phyloP scores from a whole-genome alignment of 1,139 yeast genomes.

The Tardiomyces blankii region DNA sequence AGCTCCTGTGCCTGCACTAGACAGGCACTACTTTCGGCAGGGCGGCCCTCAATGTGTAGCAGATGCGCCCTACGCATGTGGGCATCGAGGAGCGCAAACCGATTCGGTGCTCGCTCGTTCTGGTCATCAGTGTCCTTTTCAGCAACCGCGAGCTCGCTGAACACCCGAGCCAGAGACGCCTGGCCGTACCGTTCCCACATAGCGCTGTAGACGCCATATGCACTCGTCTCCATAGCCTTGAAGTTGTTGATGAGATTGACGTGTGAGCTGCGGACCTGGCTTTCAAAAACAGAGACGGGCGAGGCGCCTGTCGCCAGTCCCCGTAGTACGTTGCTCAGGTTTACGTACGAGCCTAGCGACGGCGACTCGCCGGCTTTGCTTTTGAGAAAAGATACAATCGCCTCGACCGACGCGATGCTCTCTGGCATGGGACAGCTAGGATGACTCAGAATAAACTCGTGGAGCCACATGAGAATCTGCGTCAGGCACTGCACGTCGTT shows the following conservation, averaged over 20 bases:
- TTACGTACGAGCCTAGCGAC: slow-evolving; percentile 44
- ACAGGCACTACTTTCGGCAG: not conserved
- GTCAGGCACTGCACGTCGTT: slow-evolving; percentile 66
- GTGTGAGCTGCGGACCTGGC: slow-evolving; percentile 42
- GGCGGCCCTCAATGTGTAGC: not conserved
- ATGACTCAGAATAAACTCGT: slow-evolving; percentile 54
- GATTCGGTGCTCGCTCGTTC: not conserved
- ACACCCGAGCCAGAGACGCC: slow-evolving; percentile 10
- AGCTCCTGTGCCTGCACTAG: not conserved
- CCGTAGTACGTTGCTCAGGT: slow-evolving; percentile 48
- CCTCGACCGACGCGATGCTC: slow-evolving; percentile 34
- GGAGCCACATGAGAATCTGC: slow-evolving; percentile 70
- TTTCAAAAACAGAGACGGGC: slow-evolving; percentile 37
- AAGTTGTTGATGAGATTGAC: slow-evolving; percentile 34
- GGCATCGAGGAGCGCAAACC: not conserved
- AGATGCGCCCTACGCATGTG: not conserved
- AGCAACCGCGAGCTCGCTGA: slow-evolving; percentile 1
- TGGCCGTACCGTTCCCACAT: slow-evolving; percentile 19
- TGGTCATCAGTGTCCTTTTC: not conserved
- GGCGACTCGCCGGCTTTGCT: slow-evolving; percentile 44
- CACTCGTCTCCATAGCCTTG: slow-evolving; percentile 14
- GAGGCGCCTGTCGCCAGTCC: slow-evolving; percentile 41
- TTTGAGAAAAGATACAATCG: slow-evolving; percentile 52
- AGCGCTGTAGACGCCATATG: slow-evolving; percentile 19
- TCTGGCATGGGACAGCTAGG: slow-evolving; percentile 28